phyloP scores from a whole-genome alignment of 495 filamentous ascomycete genomes.

The Talaromyces nanjingensis region DNA sequence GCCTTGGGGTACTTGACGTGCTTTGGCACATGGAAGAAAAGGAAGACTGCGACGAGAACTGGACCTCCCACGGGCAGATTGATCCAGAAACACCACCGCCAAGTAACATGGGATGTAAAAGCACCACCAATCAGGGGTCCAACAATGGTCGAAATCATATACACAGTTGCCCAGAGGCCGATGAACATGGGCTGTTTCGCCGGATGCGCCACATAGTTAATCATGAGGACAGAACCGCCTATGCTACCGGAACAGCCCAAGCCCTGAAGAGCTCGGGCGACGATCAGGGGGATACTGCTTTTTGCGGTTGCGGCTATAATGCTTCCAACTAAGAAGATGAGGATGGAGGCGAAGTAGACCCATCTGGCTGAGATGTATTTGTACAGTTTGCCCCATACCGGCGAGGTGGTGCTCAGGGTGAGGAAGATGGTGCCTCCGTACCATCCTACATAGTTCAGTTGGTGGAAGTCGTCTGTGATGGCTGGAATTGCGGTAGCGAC shows the following conservation, averaged over 20 bases:
- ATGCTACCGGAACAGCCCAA: neutral
- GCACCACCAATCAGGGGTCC: conserved; percentile 43
- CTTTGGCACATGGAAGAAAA: conserved; percentile 16
- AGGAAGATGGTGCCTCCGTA: no score
- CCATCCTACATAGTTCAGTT: no score
- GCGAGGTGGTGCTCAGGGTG: no score
- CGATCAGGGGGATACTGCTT: no score
- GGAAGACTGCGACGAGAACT: conserved; percentile 13
- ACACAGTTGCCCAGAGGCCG: neutral
- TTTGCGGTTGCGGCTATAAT: no score
- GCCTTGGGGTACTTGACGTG: conserved; percentile 12
- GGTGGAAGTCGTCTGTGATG: no score
- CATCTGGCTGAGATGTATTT: no score
- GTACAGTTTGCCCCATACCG: no score
- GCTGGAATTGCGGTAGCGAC: no score
- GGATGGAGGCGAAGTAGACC: no score
- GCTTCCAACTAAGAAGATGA: no score
- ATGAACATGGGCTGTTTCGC: neutral
- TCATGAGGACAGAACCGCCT: neutral
- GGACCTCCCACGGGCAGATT: conserved; percentile 36
- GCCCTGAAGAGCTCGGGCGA: neutral
- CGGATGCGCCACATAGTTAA: neutral
- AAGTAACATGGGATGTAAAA: conserved; percentile 47
- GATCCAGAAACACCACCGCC: conserved; percentile 76
- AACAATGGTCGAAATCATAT: conserved; percentile 14